Conservation (phyloP, 805 yeast species). For the Middelhovenomyces tepae region DNA sequence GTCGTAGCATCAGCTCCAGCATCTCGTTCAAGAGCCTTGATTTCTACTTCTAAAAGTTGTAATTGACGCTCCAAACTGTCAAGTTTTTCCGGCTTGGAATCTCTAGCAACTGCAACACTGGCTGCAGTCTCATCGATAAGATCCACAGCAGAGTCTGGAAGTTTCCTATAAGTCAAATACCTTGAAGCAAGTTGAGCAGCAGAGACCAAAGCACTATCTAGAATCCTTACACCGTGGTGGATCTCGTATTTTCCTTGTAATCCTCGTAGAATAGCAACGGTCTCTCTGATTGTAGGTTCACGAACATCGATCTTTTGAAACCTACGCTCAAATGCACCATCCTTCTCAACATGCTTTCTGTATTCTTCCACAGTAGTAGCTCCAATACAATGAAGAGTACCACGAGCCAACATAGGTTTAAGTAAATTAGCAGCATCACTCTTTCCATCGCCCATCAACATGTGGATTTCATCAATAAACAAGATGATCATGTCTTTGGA, state of each 20-base stretch:
- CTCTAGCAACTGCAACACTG: slow-evolving; percentile 95
- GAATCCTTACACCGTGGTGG: slow-evolving; percentile 94
- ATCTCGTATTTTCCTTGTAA: slow-evolving; percentile 90
- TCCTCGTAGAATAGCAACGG: slow-evolving; percentile 94
- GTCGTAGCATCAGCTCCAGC: slow-evolving; percentile 73
- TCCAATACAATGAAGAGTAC: slow-evolving; percentile 93
- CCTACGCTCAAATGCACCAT: slow-evolving; percentile 97
- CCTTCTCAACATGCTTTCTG: slow-evolving; percentile 85
- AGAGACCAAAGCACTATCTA: slow-evolving; percentile 87
- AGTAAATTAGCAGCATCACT: slow-evolving; percentile 93
- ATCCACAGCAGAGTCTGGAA: slow-evolving; percentile 97
- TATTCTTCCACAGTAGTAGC: slow-evolving; percentile 96
- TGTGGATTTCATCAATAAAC: slow-evolving; percentile 96
- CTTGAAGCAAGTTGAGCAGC: slow-evolving; percentile 94
- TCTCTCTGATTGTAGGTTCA: slow-evolving; percentile 86
- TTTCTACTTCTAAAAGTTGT: slow-evolving; percentile 88
- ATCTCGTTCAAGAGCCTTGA: slow-evolving; percentile 94
- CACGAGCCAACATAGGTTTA: slow-evolving; percentile 96
- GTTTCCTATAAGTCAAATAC: slow-evolving; percentile 86
- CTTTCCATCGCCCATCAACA: slow-evolving; percentile 99
- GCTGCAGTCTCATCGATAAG: slow-evolving; percentile 95
- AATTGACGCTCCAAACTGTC: slow-evolving; percentile 90
- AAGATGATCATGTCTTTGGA: slow-evolving; percentile 77
- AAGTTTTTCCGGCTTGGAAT: slow-evolving; percentile 93
- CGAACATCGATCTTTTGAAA: slow-evolving; percentile 95